Percentiles rank a stretch among this genome's conserved stretches.
phyloP scores from a whole-genome alignment of 371 early-diverging fungal genomes.

The Cokeromyces recurvatus region DNA sequence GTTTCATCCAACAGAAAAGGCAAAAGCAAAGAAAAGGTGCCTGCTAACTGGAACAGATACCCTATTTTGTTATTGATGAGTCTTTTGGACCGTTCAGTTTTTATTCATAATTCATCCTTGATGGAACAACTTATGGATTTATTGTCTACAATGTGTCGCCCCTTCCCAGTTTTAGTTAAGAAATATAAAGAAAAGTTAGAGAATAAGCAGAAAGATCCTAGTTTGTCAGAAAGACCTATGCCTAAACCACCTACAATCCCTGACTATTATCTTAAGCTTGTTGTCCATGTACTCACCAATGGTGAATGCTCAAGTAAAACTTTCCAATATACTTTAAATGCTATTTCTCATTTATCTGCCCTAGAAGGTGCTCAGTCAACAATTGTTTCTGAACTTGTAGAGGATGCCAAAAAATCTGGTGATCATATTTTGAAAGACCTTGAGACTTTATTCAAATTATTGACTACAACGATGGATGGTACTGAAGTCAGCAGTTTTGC shows the following conservation, averaged over 20 bases:
- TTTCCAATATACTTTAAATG: conserved; percentile 87
- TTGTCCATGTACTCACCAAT: conserved; percentile 85
- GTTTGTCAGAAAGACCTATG: conserved; percentile 22
- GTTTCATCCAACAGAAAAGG: conserved; percentile 49
- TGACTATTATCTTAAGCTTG: conserved; percentile 66
- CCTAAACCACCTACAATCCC: conserved; percentile 72
- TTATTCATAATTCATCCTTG: conserved; percentile 67
- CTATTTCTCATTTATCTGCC: conserved; percentile 83
- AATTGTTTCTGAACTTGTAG: conserved; percentile 74
- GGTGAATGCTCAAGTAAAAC: conserved; percentile 93
- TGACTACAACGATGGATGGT: conserved; percentile 54
- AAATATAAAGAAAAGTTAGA: conserved; percentile 41
- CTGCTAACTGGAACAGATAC: conserved; percentile 55
- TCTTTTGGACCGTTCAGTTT: conserved; percentile 79
- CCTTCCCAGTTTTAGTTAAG: conserved; percentile 58
- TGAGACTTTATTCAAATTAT: conserved; percentile 50
- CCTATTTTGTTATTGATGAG: conserved; percentile 84
- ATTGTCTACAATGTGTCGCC: conserved; percentile 71
- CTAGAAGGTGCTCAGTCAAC: conserved; percentile 68
- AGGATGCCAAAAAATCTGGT: conserved; percentile 68
- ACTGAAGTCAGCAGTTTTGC: conserved; percentile 61
- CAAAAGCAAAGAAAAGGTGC: conserved; percentile 62
- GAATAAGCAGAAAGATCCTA: conserved; percentile 31
- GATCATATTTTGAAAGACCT: conserved; percentile 67
- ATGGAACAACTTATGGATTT: conserved; percentile 90